Conservation (phyloP, 192 early-diverging fungal species). For the Rhizoclosmatium sp. region DNA sequence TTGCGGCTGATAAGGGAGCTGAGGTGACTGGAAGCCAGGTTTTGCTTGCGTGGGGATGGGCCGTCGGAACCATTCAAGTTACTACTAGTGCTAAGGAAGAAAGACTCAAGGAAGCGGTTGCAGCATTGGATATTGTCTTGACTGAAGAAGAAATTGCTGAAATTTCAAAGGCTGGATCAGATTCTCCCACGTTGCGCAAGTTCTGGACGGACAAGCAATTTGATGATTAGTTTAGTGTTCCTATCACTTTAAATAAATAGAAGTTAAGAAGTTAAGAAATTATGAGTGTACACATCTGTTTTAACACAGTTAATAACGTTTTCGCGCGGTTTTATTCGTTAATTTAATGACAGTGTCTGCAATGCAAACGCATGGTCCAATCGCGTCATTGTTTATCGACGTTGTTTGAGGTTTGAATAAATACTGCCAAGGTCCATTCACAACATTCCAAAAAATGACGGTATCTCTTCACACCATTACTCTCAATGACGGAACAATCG, state of each 20-base stretch:
- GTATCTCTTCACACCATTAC: neutral
- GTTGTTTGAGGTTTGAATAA: too few relatives aligned
- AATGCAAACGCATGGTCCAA: too few relatives aligned
- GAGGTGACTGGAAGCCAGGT: slow-evolving; percentile 29
- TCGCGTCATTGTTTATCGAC: too few relatives aligned
- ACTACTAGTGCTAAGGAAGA: slow-evolving; percentile 36
- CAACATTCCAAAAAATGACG: too few relatives aligned
- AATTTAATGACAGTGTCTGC: too few relatives aligned
- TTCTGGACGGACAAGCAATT: slow-evolving; percentile 17
- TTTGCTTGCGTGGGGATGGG: slow-evolving; percentile 32
- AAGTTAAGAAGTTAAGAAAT: too few relatives aligned
- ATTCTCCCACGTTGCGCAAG: neutral
- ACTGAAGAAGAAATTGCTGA: neutral
- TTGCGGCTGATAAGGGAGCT: slow-evolving; percentile 9
- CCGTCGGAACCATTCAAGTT: slow-evolving; percentile 17
- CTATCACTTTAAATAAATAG: too few relatives aligned
- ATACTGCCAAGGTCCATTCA: too few relatives aligned
- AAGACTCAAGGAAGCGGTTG: slow-evolving; percentile 34
- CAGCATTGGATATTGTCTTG: slow-evolving; percentile 16
- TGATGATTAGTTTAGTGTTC: neutral
- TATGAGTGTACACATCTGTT: too few relatives aligned
- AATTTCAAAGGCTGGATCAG: slow-evolving; percentile 1
- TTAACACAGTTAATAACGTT: too few relatives aligned
- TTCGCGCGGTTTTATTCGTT: too few relatives aligned
- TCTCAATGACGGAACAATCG: slow-evolving; percentile 8